Percentiles rank a stretch among this genome's conserved stretches.
Conservation (phyloP, 805 yeast genomes). For the Saccharomycopsis fodiens region DNA sequence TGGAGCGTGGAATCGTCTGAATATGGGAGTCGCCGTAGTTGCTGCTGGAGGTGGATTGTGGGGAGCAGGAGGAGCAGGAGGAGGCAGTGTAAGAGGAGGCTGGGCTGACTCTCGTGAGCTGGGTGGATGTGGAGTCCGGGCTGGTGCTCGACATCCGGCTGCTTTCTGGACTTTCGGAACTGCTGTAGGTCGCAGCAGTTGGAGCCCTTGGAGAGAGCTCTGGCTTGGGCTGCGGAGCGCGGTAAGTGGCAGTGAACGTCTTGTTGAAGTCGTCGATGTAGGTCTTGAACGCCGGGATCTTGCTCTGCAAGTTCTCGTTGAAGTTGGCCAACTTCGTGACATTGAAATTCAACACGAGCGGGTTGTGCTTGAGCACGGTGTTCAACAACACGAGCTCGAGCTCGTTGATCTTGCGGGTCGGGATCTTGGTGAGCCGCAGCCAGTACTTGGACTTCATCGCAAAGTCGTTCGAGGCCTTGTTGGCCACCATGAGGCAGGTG, state of each 20-base stretch:
- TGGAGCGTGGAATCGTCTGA: constrained; percentile 10
- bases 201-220: background rate
- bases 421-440: constrained; percentile 20
- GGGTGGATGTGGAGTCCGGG: constrained; percentile 1
- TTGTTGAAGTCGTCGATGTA: constrained; percentile 21
- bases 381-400: constrained; percentile 18
- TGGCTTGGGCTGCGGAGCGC: background rate
- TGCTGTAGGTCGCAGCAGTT: background rate
- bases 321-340: constrained; percentile 12
- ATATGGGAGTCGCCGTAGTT: constrained; percentile 3
- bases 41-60: constrained; percentile 11
- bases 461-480: constrained; percentile 19
- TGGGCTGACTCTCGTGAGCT: constrained; percentile 8
- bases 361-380: constrained; percentile 17
- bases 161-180: background rate
- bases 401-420: constrained; percentile 19
- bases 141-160: background rate
- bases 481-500: constrained; percentile 20
- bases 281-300: constrained; percentile 16
- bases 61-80: constrained; percentile 7
- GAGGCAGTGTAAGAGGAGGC: constrained; percentile 13
- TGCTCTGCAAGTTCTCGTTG: constrained; percentile 15
- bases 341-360: constrained; percentile 17
- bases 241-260: constrained; percentile 17
- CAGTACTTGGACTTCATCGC: constrained; percentile 21